A percentile compares a stretch with the other conserved stretches of the same genome.
Conservation (phyloP, 202 grass and related monocot genomes). For the Setaria italica region DNA sequence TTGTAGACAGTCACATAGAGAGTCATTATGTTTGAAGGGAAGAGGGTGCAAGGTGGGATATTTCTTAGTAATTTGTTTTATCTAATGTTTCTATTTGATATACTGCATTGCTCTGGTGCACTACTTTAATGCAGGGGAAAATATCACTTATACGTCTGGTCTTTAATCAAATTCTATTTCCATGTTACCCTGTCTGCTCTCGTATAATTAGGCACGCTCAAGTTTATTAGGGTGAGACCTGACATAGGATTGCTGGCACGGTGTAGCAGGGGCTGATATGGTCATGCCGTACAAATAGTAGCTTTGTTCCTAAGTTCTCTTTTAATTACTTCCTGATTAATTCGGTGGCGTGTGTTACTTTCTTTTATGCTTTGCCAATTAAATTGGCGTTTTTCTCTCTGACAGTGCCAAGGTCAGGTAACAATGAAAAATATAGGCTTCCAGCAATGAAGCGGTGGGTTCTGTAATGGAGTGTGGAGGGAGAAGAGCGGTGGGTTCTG, state of each 20-base stretch:
- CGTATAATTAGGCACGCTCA: background rate
- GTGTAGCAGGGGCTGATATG: background rate
- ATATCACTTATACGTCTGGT: background rate
- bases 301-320: background rate
- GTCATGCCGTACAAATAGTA: background rate
- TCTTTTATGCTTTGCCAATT: background rate
- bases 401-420: no score
- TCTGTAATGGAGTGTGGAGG: no score
- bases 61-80: no score
- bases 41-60: no score
- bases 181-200: background rate
- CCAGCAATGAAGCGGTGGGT: no score
- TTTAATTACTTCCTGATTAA: background rate
- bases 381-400: background rate
- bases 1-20: background rate
- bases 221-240: background rate
- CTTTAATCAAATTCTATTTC: background rate
- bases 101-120: no score
- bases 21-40: no score
- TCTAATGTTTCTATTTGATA: no score
- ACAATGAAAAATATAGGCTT: no score
- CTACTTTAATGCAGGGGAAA: no score
- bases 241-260: background rate
- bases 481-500: background rate
- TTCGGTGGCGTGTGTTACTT: background rate